phyloP scores from a whole-genome alignment of 345 rosid genomes.

The Populus deltoides region DNA sequence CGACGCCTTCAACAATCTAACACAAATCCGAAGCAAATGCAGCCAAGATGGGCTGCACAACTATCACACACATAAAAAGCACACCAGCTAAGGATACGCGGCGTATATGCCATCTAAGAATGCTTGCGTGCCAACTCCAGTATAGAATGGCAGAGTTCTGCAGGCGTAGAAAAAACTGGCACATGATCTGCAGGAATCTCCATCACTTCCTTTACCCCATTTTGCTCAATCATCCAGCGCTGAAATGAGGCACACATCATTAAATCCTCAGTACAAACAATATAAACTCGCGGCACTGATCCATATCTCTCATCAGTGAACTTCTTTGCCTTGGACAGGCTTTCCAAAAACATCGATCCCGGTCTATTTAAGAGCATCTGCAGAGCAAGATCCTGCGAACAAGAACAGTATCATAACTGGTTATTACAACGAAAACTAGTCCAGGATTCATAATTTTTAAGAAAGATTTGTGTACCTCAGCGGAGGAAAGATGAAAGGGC shows the following conservation, averaged over 20 bases:
- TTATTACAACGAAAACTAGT: neutral
- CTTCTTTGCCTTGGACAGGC: neutral
- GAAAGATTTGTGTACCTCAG: neutral
- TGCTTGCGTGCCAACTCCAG: constrained; percentile 11
- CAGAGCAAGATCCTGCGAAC: neutral
- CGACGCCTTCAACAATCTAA: no score
- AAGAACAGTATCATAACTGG: neutral
- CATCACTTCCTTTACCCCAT: constrained; percentile 23
- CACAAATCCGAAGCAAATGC: no score
- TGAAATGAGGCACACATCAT: constrained; percentile 12
- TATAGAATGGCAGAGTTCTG: constrained; percentile 21
- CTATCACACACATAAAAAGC: no score
- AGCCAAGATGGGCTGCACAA: no score
- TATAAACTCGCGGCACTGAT: constrained; percentile 11
- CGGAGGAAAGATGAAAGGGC: neutral
- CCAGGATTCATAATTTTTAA: neutral
- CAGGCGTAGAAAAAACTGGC: constrained; percentile 45
- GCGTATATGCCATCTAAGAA: neutral
- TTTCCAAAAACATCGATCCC: neutral
- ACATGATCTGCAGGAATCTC: constrained; percentile 36
- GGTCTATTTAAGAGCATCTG: neutral
- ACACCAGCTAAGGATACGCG: no score
- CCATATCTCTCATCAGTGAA: constrained; percentile 5
- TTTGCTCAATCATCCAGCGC: constrained; percentile 27
- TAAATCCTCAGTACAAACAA: constrained; percentile 33